Base-by-base conservation (phyloP, 371 early-diverging fungal species). In the Mucor lusitanicus region DNA sequence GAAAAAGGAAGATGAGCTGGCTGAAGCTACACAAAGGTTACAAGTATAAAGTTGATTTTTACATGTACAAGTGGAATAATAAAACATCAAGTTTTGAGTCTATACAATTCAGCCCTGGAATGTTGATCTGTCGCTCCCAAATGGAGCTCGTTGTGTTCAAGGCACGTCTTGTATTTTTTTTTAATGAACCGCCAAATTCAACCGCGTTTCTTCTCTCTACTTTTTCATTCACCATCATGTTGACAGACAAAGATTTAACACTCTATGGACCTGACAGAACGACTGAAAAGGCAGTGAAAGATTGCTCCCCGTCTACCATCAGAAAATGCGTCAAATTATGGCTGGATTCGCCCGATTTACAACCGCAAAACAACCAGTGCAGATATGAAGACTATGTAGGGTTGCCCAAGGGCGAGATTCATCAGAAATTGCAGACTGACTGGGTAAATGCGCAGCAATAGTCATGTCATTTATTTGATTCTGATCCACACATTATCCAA, bases 341-440 rank as follows among this genome's bases (percentile, higher is more conserved):
- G 70, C 55, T 70, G 19, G 30, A 65, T 28, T 8, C 50, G 25
- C 65, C 70, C 35, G 59, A 65, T n/a, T 32, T 70, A 15, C 37
- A 23, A 28, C 70, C 70, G 12, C 23, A 11, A 6, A 50, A 50
- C 23, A 25, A 23, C 23, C 9, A 12, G 6, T 50, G 21, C 23
- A 21, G 12, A 50, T 19, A 19, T 3, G 25, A 50, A 12, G 50
- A 50, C 23, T 50, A 50, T 25, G n/a, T 19, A 12, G 50, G 50
- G 3, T 50, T 50, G 9, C 1, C 50, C 0, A 46, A 19, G 7
- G 21, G 21, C 17, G 44, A 69, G 23, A 39, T 70, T 2, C 17
- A 59, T 19, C 21, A 64, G n/a, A 33, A 46, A 35, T 39, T 61
- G 13, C 17, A 32, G 5, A 13, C 17, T 6, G 67, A 67, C 30